phyloP scores from a whole-genome alignment of 352 stramenopile species.

The Phytopythium vexans region DNA sequence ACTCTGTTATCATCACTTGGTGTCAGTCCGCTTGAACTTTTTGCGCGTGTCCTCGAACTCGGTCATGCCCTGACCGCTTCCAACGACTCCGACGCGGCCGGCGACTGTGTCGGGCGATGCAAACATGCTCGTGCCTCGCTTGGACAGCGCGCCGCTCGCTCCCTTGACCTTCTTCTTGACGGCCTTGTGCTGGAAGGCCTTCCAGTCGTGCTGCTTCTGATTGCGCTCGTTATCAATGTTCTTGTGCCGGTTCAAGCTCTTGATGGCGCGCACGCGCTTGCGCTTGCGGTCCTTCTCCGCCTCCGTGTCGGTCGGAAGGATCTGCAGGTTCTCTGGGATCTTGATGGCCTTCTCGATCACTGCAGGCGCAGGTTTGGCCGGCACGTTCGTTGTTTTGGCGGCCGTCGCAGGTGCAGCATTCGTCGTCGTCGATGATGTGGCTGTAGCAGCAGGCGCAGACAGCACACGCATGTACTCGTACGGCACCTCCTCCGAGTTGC shows the following conservation, averaged over 20 bases:
- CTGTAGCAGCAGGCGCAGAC: conserved; percentile 4
- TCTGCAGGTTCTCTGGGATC: conserved; percentile 84
- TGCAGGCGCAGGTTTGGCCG: conserved; percentile 29
- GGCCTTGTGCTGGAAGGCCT: conserved; percentile 81
- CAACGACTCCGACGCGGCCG: conserved; percentile 83
- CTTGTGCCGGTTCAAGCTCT: conserved; percentile 86
- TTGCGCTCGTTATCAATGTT: conserved; percentile 83
- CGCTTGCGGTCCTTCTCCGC: conserved; percentile 85
- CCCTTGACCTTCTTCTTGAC: conserved; percentile 70
- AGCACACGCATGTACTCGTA: conserved; percentile 79
- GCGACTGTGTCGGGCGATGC: conserved; percentile 79
- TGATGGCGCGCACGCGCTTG: conserved; percentile 79
- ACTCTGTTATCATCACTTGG: too few relatives aligned
- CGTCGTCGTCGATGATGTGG: neutral
- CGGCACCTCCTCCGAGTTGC: conserved; percentile 89
- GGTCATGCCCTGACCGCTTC: conserved; percentile 88
- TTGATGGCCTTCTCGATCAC: conserved; percentile 73
- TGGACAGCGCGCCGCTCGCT: conserved; percentile 67
- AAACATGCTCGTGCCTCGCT: conserved; percentile 88
- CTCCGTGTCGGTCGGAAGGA: conserved; percentile 80
- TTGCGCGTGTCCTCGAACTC: conserved; percentile 67
- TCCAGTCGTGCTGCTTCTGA: conserved; percentile 83
- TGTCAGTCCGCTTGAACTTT: conserved; percentile 13
- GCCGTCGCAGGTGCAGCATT: conserved; percentile 7
- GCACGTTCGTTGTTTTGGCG: conserved; percentile 18